A percentile compares a stretch with the other conserved stretches of the same genome.
phyloP scores from a whole-genome alignment of 2,329 filamentous ascomycete species.

The Ceratocystis diversiconidia region DNA sequence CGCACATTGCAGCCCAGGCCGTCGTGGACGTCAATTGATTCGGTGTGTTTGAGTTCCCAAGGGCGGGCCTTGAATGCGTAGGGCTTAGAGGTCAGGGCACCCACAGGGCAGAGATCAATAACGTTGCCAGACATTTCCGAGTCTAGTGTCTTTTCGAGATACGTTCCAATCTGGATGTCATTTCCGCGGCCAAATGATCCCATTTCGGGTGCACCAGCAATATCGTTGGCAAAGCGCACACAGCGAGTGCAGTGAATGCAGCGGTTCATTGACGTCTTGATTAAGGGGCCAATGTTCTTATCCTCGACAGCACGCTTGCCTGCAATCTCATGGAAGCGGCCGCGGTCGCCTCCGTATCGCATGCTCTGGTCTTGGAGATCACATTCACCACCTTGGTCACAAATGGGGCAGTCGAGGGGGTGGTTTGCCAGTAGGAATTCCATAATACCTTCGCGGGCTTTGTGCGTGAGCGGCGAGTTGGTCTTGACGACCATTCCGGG shows the following conservation, averaged over 20 bases:
- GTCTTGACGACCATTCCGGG: constrained; percentile 99
- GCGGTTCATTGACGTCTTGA: constrained; percentile 99
- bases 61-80: constrained; percentile 94
- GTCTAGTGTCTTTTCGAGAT: constrained; percentile 85
- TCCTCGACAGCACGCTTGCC: constrained; percentile 98
- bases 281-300: constrained; percentile 95
- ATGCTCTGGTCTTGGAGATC: constrained; percentile 99
- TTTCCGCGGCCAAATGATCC: constrained; percentile 92
- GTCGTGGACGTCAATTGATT: constrained; percentile 89
- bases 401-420: constrained; percentile 90
- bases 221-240: constrained; percentile 92
- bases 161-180: constrained; percentile 94
- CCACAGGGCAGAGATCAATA: constrained; percentile 94
- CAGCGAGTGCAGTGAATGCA: constrained; percentile 99
- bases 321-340: constrained; percentile 86
- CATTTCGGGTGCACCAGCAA: constrained; percentile 89
- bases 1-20: constrained; percentile 88
- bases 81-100: constrained; percentile 90
- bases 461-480: constrained; percentile 88
- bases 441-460: constrained; percentile 97
- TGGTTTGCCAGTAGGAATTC: constrained; percentile 96
- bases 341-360: constrained; percentile 91
- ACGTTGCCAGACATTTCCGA: constrained; percentile 94
- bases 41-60: constrained; percentile 93
- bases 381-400: constrained; percentile 97